Percentiles rank a stretch among this genome's conserved stretches.
These are phyloP conservation scores for Cylindrotheca fusiformis DNA, from an alignment of 108 stramenopile genomes.

Conservation along the genomic window DNA sequence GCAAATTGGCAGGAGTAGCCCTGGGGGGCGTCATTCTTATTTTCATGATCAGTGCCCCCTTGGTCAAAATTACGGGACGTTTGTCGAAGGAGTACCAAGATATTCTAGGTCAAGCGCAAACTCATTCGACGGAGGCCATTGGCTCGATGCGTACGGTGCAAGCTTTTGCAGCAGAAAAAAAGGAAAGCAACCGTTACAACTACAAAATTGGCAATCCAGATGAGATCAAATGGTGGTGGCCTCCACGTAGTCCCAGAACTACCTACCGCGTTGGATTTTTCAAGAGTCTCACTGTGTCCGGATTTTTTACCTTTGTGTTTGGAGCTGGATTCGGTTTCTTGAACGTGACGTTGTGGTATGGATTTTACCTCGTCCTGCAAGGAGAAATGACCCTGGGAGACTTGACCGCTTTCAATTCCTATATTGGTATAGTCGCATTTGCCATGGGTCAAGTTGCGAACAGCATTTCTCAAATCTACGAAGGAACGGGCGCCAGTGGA, in stretches of 20 bases:
- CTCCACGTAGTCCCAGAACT: slow-evolving; percentile 12
- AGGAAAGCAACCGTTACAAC: slow-evolving; percentile 48
- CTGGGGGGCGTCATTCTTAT: slow-evolving; percentile 47
- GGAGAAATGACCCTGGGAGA: slow-evolving; percentile 57
- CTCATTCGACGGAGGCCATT: slow-evolving; percentile 66
- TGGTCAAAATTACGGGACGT: slow-evolving; percentile 43
- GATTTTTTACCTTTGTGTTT: slow-evolving; percentile 53
- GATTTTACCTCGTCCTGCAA: slow-evolving; percentile 60
- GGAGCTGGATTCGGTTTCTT: slow-evolving; percentile 46
- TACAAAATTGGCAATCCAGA: slow-evolving; percentile 58
- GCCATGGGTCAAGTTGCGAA: slow-evolving; percentile 43
- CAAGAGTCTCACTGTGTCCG: slow-evolving; percentile 45
- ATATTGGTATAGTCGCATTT: slow-evolving; percentile 57
- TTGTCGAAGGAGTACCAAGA: slow-evolving; percentile 70
- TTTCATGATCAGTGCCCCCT: slow-evolving; percentile 43
- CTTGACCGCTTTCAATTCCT: slow-evolving; percentile 78
- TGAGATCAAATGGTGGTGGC: slow-evolving; percentile 41
- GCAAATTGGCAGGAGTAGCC: slow-evolving; percentile 58
- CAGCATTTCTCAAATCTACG: slow-evolving; percentile 38
- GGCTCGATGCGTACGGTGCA: slow-evolving; percentile 75
- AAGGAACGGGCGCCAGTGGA: slow-evolving; percentile 63
- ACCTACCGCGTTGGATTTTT: slow-evolving; percentile 63
- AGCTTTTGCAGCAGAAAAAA: slow-evolving; percentile 70
- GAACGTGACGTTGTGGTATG: slow-evolving; percentile 66
- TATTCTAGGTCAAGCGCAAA: slow-evolving; percentile 64